These are phyloP conservation scores for Xylaria palmicola DNA, from an alignment of 495 filamentous ascomycete species.

Conservation along the genomic window DNA sequence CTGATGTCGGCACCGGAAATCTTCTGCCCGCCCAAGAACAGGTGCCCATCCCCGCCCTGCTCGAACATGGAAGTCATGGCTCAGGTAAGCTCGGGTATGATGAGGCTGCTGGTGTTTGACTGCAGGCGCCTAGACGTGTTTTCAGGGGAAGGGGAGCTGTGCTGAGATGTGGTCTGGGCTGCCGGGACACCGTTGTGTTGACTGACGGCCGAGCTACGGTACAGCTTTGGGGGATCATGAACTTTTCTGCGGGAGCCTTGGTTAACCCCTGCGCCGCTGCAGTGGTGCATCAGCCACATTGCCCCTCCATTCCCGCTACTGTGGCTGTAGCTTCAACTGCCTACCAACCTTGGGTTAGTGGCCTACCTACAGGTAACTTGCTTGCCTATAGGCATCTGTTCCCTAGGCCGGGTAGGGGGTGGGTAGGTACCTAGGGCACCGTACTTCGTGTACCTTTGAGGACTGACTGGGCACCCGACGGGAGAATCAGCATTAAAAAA, in stretches of 20 bases:
- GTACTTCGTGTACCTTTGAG: too few species aligned
- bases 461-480: too few species aligned
- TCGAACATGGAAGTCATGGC: conserved; percentile 88
- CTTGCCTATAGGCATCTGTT: too few species aligned
- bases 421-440: too few species aligned
- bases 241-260: conserved; percentile 33
- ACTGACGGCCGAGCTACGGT: conserved; percentile 19
- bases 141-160: neutral
- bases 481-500: too few species aligned
- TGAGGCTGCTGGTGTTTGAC: neutral
- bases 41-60: conserved; percentile 81
- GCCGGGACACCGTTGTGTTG: conserved; percentile 21
- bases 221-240: conserved; percentile 11
- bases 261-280: conserved; percentile 22
- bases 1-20: conserved; percentile 93
- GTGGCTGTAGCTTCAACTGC: conserved; percentile 14
- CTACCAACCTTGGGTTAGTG: too few species aligned
- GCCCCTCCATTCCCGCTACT: conserved; percentile 13
- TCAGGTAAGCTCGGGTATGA: too few species aligned
- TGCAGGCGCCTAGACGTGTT: neutral
- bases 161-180: conserved; percentile 14
- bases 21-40: conserved; percentile 92
- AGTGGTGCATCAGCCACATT: conserved; percentile 24
- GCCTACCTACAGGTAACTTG: too few species aligned
- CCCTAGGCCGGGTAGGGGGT: too few species aligned